phyloP scores from a whole-genome alignment of 2,329 filamentous ascomycete species.

The Fusarium hostae region DNA sequence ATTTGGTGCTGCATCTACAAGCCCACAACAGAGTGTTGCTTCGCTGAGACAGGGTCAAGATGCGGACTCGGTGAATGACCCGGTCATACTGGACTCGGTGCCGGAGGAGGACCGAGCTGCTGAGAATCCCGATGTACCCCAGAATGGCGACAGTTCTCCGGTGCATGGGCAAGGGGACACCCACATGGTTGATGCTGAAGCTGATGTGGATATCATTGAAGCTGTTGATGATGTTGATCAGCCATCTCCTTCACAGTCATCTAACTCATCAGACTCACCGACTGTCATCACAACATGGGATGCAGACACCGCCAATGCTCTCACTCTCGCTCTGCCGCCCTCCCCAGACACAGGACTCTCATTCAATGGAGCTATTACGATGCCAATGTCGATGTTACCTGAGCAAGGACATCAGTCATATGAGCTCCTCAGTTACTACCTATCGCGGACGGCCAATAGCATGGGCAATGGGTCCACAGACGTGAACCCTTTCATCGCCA shows the following conservation, averaged over 20 bases:
- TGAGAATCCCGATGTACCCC: conserved; percentile 9
- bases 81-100: conserved; percentile 22
- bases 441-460: conserved; percentile 56
- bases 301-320: conserved; percentile 31
- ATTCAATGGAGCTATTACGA: conserved; percentile 35
- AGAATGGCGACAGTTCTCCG: conserved; percentile 32
- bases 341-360: conserved; percentile 8
- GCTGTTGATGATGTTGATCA: conserved; percentile 30
- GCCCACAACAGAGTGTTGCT: conserved; percentile 14
- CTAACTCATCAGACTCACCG: conserved; percentile 36
- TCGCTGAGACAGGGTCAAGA: conserved; percentile 14
- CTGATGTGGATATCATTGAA: conserved; percentile 26
- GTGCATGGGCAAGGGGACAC: conserved; percentile 37
- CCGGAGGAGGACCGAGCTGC: conserved; percentile 24
- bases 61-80: conserved; percentile 26
- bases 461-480: conserved; percentile 61
- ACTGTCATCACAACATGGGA: conserved; percentile 24
- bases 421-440: conserved; percentile 59
- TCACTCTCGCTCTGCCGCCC: conserved; percentile 30
- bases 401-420: conserved; percentile 51
- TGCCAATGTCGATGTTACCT: conserved; percentile 47
- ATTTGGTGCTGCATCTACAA: conserved; percentile 24
- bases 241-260: conserved; percentile 34
- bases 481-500: conserved; percentile 58
- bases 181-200: conserved; percentile 41